Evolutionary conservation across 495 filamentous ascomycete species (phyloP).

Genomic region (Aspergillus affinis): DNA sequence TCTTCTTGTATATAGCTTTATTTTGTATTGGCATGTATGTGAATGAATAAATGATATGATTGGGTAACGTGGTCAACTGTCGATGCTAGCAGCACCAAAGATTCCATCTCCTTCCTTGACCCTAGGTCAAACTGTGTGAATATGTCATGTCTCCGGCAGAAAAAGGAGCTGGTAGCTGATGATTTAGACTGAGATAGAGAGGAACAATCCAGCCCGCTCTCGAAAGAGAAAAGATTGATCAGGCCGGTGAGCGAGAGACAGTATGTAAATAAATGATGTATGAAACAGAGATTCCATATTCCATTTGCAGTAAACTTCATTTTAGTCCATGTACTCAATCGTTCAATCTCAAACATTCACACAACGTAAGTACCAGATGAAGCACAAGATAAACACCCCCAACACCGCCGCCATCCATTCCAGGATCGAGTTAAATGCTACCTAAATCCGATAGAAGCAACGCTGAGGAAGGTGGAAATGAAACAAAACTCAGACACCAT

Average conservation of each 20-base stretch:
- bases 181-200: too few relatives aligned
- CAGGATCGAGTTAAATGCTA: not conserved
- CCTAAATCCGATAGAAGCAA: not conserved
- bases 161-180: too few relatives aligned
- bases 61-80: not conserved
- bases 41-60: not conserved
- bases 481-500: not conserved
- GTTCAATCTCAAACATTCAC: not conserved
- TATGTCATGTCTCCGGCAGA: too few relatives aligned
- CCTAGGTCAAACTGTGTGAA: too few relatives aligned
- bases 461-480: slow-evolving; percentile 1
- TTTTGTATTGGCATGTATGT: not conserved
- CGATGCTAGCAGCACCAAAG: too few relatives aligned
- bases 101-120: too few relatives aligned
- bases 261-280: too few relatives aligned
- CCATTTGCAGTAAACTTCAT: not conserved
- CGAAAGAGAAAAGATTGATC: too few relatives aligned
- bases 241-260: too few relatives aligned
- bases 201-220: too few relatives aligned
- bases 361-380: not conserved
- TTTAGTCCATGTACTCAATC: not conserved
- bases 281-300: too few relatives aligned
- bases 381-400: not conserved
- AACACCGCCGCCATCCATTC: slow-evolving; percentile 2
- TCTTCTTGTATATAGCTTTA: not conserved